These are phyloP conservation scores for Colletotrichum musae DNA, from an alignment of 2,329 filamentous ascomycete genomes.

Conservation along the genomic window DNA sequence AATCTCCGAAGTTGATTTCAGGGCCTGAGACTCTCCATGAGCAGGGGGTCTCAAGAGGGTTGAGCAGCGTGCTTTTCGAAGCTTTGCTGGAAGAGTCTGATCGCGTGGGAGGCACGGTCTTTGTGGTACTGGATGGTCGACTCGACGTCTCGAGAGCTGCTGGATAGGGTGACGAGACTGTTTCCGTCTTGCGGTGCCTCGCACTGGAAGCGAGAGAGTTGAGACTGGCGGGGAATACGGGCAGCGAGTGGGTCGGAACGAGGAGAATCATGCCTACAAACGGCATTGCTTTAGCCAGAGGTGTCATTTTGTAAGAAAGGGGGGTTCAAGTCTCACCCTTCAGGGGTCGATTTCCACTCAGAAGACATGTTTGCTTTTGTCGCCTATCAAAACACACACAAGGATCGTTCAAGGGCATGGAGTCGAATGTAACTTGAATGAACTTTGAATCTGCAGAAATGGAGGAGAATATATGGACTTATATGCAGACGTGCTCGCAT, in stretches of 20 bases:
- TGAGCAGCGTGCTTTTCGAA: neutral
- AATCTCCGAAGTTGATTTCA: neutral
- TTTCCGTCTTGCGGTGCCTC: conserved; percentile 22
- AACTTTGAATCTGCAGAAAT: no score
- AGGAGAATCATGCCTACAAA: neutral
- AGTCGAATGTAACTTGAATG: neutral
- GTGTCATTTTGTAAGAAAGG: no score
- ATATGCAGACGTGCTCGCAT: no score
- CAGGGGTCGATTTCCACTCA: neutral
- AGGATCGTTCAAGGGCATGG: neutral
- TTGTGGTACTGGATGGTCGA: conserved; percentile 27
- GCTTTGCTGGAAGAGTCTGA: conserved; percentile 20
- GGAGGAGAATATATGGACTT: no score
- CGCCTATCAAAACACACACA: neutral
- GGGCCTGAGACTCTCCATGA: neutral
- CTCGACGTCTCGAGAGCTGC: conserved; percentile 4
- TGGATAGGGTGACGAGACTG: neutral
- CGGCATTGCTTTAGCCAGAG: neutral
- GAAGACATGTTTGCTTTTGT: neutral
- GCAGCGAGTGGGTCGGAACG: conserved; percentile 10
- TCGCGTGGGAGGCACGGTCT: conserved; percentile 8
- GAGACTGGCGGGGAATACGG: conserved; percentile 12
- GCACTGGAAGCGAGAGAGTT: conserved; percentile 18
- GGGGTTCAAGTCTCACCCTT: neutral
- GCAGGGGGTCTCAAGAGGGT: neutral